phyloP scores from a whole-genome alignment of 1,284 basidiomycete genomes.

The Cryptococcus neoformans region DNA sequence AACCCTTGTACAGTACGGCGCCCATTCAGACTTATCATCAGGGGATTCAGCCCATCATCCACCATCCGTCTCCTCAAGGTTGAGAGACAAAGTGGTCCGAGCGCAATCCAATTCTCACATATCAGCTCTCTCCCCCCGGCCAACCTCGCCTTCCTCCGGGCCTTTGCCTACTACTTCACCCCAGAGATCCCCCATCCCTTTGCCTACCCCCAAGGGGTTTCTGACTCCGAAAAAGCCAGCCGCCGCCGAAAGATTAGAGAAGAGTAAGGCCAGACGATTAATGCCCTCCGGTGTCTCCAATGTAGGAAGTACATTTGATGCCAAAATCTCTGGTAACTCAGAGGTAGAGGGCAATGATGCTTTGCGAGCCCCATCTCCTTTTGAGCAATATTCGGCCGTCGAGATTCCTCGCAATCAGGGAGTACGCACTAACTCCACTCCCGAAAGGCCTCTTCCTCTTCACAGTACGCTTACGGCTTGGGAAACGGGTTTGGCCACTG shows the following conservation, averaged over 20 bases:
- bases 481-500: not conserved
- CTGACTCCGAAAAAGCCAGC: conserved; percentile 41
- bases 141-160: conserved; percentile 3
- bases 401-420: not conserved
- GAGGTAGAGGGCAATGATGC: not conserved
- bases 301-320: too few relatives aligned
- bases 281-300: not conserved
- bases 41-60: conserved; percentile 2
- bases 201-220: conserved; percentile 41
- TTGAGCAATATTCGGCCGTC: not conserved
- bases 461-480: not conserved
- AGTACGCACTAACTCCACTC: not conserved
- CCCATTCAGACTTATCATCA: conserved; percentile 7
- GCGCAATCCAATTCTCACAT: conserved; percentile 11
- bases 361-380: not conserved
- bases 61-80: conserved; percentile 8
- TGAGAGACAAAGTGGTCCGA: not conserved
- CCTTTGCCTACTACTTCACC: conserved; percentile 23
- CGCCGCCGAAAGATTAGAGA: conserved; percentile 32
- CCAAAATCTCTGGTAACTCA: not conserved
- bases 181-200: conserved; percentile 20
- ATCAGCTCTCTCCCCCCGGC: conserved; percentile 8
- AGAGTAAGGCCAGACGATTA: conserved; percentile 18
- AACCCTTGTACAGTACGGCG: conserved; percentile 9
- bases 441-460: not conserved